Evolutionary conservation across 305 asterid species (phyloP), one percentile per base, ranked within the genome.

Genomic region (Fraxinus latifolia): DNA sequence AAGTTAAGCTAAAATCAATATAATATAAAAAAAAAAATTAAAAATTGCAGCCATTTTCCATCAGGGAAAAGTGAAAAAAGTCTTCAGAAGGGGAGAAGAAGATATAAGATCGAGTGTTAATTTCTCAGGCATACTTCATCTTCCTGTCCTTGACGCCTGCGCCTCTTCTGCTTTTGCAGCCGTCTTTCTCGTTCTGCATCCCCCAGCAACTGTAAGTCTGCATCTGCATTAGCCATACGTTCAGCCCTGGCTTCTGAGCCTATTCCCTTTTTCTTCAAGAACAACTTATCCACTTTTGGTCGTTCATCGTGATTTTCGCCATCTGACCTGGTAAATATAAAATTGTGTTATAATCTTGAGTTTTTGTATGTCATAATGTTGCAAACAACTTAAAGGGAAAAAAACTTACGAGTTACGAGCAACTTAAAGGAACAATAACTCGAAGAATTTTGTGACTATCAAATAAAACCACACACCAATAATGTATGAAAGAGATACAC

Each of bases 71-170:
- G 39, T 15, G 19, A 5, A 29, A 27, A 31, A 68, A 29, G 15
- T 71, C 44, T 32, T 70, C 33, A 62, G 5, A 55, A 3, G 76
- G 34, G 31, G 68, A 80, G 0, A 42, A 82, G 3, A 79, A 21
- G 9, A 71, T 62, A 36, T 32, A 78, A 79, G 60, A 75, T 39
- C 67, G 82, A 67, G 42, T 31, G 62, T 33, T 14, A 60, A 4
- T 31, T 27, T 77, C 44, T 78, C 53, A 47, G 84, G 85, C 91
- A 83, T 88, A 92, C 99, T 72, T 94, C 98, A 29, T 96, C 97
- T 87, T 96, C 99, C n/a, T 91, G 98, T 74, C 99, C 98, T 82
- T 89, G 95, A 75, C 93, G 97, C 85, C 97, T 91, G 44, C 98
- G 97, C 86, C 85, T 91, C 89, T 94, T 96, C 89, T 92, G 98